Evolutionary conservation across 306 rosid species (phyloP).

Genomic region (Delonix regia): DNA sequence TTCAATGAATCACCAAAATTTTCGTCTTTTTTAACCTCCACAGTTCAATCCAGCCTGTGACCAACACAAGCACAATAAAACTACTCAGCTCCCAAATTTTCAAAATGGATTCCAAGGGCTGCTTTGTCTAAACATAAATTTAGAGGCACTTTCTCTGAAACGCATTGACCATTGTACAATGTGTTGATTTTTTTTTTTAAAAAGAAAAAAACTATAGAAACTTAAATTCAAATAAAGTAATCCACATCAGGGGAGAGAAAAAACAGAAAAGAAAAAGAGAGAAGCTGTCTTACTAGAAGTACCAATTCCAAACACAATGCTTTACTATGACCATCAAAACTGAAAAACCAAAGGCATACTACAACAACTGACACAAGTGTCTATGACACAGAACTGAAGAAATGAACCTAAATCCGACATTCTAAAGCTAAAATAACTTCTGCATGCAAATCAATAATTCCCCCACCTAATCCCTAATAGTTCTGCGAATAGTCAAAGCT

Average conservation of each 20-base stretch:
- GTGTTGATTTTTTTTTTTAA: too few relatives aligned
- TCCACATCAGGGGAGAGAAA: background rate
- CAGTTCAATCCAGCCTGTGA: background rate
- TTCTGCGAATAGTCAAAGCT: constrained; percentile 87
- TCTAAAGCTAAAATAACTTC: constrained; percentile 46
- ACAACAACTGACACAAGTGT: constrained; percentile 29
- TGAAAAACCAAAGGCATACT: constrained; percentile 16
- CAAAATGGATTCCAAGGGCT: too few relatives aligned
- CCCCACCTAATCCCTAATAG: constrained; percentile 50
- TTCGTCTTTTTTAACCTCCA: too few relatives aligned
- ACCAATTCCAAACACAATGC: background rate
- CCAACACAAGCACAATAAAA: background rate
- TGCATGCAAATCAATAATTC: constrained; percentile 41
- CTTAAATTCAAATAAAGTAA: background rate
- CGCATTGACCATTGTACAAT: background rate
- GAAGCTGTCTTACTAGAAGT: background rate
- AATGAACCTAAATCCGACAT: constrained; percentile 36
- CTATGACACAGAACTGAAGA: constrained; percentile 26
- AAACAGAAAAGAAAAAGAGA: background rate
- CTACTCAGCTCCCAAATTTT: too few relatives aligned
- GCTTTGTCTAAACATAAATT: too few relatives aligned
- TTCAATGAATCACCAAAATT: too few relatives aligned
- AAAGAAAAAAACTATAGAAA: background rate
- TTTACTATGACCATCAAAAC: constrained; percentile 14
- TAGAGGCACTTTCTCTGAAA: background rate